Conservation (phyloP, 2,329 filamentous ascomycete genomes). For the Lachnellula suecica region DNA sequence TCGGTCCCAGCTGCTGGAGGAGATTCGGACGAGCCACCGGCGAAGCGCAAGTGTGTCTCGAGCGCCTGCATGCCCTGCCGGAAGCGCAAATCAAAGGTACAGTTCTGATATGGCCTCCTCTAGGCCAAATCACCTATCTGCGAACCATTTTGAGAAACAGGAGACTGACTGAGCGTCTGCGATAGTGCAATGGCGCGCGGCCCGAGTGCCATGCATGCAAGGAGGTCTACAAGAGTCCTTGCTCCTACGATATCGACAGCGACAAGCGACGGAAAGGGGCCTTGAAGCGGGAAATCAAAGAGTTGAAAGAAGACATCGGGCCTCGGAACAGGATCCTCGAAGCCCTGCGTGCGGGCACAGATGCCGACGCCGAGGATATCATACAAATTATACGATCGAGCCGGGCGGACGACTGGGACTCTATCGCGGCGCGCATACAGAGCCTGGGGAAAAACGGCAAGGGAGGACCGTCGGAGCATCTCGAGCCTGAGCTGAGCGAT, state of each 20-base stretch:
- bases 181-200: constrained; percentile 47
- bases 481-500: too few relatives aligned
- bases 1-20: background rate
- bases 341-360: constrained; percentile 42
- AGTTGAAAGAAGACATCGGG: constrained; percentile 9
- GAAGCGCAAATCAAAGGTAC: constrained; percentile 23
- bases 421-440: constrained; percentile 13
- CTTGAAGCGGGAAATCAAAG: constrained; percentile 37
- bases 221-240: constrained; percentile 49
- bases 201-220: constrained; percentile 50
- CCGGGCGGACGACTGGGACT: constrained; percentile 15
- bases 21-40: background rate
- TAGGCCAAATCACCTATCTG: background rate
- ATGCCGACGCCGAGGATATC: constrained; percentile 39
- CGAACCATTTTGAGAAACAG: background rate
- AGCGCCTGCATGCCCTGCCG: constrained; percentile 24
- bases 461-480: background rate
- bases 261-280: constrained; percentile 45
- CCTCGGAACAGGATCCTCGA: constrained; percentile 30
- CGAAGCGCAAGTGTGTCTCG: constrained; percentile 17
- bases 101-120: background rate
- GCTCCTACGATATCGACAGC: constrained; percentile 47
- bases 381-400: constrained; percentile 17
- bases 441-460: constrained; percentile 9
- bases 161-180: background rate